phyloP scores from a whole-genome alignment of 495 filamentous ascomycete species.

The Penicillium lividum region DNA sequence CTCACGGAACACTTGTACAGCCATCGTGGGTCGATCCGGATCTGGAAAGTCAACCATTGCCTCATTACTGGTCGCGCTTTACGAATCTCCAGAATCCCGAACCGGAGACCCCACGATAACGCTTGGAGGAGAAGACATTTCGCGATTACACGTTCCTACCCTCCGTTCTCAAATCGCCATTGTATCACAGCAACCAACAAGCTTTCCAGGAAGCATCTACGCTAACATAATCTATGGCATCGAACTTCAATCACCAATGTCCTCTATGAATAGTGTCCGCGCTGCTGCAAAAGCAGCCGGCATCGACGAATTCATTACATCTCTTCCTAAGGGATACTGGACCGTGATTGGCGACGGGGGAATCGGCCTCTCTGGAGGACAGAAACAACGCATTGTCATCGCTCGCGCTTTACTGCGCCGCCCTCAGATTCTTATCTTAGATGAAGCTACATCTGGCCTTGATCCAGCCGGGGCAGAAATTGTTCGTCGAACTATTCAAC shows the following conservation, averaged over 20 bases:
- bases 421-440: conserved; percentile 74
- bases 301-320: conserved; percentile 77
- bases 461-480: conserved; percentile 69
- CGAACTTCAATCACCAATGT: conserved; percentile 37
- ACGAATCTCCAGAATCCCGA: conserved; percentile 41
- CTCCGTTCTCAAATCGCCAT: conserved; percentile 71
- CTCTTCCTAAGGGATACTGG: conserved; percentile 71
- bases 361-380: conserved; percentile 73
- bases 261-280: conserved; percentile 41
- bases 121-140: conserved; percentile 57
- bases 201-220: conserved; percentile 72
- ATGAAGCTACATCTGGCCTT: conserved; percentile 84
- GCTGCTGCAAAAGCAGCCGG: conserved; percentile 66
- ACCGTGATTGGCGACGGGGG: conserved; percentile 81
- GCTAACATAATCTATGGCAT: conserved; percentile 85
- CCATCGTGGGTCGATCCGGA: conserved; percentile 81
- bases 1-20: conserved; percentile 59
- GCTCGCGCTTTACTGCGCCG: conserved; percentile 73
- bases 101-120: conserved; percentile 43
- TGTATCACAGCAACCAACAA: conserved; percentile 74
- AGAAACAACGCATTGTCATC: conserved; percentile 80
- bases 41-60: conserved; percentile 88
- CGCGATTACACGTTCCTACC: conserved; percentile 56
- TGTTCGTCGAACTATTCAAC: conserved; percentile 63
- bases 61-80: conserved; percentile 70